phyloP scores from a whole-genome alignment of 2,329 filamentous ascomycete genomes.

The Pestalotiopsis fici region DNA sequence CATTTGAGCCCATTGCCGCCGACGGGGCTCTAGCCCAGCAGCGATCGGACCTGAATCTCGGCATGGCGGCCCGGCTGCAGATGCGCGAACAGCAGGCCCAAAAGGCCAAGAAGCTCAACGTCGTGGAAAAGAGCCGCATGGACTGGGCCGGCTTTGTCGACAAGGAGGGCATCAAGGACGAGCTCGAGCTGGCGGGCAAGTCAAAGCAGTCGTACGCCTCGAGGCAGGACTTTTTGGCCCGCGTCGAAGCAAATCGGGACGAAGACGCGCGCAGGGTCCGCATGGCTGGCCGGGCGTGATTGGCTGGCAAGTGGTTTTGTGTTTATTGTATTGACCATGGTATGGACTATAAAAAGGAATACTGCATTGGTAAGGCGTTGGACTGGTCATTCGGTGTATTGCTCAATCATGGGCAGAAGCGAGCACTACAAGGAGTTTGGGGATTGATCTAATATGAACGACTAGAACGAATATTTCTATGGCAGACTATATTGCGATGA shows the following conservation, averaged over 20 bases:
- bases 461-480: not conserved
- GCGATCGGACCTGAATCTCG: slow-evolving; percentile 60
- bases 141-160: slow-evolving; percentile 75
- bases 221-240: slow-evolving; percentile 64
- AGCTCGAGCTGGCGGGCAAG: slow-evolving; percentile 64
- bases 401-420: not conserved
- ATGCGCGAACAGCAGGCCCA: slow-evolving; percentile 43
- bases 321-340: not conserved
- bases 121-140: slow-evolving; percentile 72
- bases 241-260: slow-evolving; percentile 64
- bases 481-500: not conserved
- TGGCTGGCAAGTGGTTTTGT: slow-evolving; percentile 3
- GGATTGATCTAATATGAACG: not conserved
- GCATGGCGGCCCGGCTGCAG: slow-evolving; percentile 48
- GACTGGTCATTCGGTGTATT: not conserved
- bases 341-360: not conserved
- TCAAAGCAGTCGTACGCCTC: slow-evolving; percentile 65
- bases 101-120: slow-evolving; percentile 65
- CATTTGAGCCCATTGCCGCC: slow-evolving; percentile 60
- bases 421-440: not conserved
- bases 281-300: slow-evolving; percentile 36
- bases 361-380: not conserved
- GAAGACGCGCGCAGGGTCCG: slow-evolving; percentile 60
- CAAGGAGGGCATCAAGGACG: slow-evolving; percentile 70
- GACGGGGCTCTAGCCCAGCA: slow-evolving; percentile 37